Conservation (phyloP, 495 filamentous ascomycete species). For the Parathielavia appendiculata region DNA sequence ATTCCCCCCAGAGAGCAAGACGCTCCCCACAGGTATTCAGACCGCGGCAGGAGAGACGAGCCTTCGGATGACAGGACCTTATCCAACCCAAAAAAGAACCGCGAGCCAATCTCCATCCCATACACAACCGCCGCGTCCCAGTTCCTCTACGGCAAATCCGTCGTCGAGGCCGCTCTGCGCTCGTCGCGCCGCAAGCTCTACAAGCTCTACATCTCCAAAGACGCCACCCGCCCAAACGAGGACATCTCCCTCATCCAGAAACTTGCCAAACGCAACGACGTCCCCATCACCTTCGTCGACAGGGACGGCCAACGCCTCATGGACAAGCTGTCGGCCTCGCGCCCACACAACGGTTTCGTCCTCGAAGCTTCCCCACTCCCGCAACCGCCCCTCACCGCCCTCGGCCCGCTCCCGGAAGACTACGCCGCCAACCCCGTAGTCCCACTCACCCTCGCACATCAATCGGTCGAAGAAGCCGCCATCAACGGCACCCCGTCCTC, state of each 20-base stretch:
- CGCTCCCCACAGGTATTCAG: not conserved
- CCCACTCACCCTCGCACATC: conserved; percentile 46
- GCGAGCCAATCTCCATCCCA: conserved; percentile 55
- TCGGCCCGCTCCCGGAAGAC: conserved; percentile 45
- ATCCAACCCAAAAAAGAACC: not conserved
- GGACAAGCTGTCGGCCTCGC: conserved; percentile 74
- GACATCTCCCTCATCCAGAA: conserved; percentile 46
- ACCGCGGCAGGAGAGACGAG: not conserved
- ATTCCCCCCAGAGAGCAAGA: not conserved
- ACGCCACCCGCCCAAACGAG: conserved; percentile 44
- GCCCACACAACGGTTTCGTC: conserved; percentile 88
- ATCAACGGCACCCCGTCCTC: conserved; percentile 59
- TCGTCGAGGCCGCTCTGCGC: conserved; percentile 76
- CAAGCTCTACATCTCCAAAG: conserved; percentile 71
- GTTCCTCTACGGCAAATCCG: conserved; percentile 80
- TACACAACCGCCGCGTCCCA: conserved; percentile 83
- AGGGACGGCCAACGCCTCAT: conserved; percentile 54
- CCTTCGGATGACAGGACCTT: not conserved
- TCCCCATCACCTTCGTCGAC: conserved; percentile 50
- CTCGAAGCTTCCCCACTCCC: conserved; percentile 84
- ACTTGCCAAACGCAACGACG: conserved; percentile 52
- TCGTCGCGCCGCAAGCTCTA: conserved; percentile 67
- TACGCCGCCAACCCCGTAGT: conserved; percentile 27
- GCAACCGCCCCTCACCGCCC: conserved; percentile 58
- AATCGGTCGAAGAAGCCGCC: conserved; percentile 64